phyloP scores from a whole-genome alignment of 371 early-diverging fungal genomes.

The Lichtheimia ornata region DNA sequence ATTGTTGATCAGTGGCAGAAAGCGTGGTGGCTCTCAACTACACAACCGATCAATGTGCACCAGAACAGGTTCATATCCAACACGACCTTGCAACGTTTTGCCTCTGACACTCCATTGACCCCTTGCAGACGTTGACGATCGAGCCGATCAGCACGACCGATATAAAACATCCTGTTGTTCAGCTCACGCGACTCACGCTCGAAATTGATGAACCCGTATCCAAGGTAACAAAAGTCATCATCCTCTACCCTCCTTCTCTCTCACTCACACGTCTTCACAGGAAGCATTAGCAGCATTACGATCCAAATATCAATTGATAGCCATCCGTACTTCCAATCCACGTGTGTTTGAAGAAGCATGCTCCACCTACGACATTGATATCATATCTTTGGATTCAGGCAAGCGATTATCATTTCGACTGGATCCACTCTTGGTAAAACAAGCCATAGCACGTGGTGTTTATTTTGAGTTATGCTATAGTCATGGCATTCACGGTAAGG shows the following conservation, averaged over 20 bases:
- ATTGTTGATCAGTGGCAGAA: constrained; percentile 10
- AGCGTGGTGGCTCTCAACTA: constrained; percentile 16
- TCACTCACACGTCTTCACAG: constrained; percentile 2
- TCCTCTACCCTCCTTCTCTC: not conserved
- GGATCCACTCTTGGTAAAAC: constrained; percentile 49
- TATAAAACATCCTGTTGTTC: constrained; percentile 20
- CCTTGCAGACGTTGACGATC: constrained; percentile 3
- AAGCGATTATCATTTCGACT: constrained; percentile 79
- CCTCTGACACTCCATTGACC: not conserved
- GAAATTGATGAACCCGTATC: constrained; percentile 18
- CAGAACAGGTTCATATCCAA: not conserved
- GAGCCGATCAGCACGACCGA: constrained; percentile 9
- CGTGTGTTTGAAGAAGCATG: constrained; percentile 76
- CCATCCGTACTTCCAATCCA: constrained; percentile 76
- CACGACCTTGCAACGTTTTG: not conserved
- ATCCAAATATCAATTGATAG: constrained; percentile 66
- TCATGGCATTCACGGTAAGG: constrained; percentile 70
- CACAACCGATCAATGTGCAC: not conserved
- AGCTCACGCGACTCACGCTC: constrained; percentile 34
- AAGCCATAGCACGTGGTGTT: constrained; percentile 65
- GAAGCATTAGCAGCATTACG: constrained; percentile 17
- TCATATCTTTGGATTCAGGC: constrained; percentile 77
- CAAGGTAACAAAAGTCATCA: constrained; percentile 4
- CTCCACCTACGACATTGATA: constrained; percentile 69
- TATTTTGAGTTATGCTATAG: constrained; percentile 84